phyloP scores from a whole-genome alignment of 208 protist species.

The Vickermania ingenoplastis region DNA sequence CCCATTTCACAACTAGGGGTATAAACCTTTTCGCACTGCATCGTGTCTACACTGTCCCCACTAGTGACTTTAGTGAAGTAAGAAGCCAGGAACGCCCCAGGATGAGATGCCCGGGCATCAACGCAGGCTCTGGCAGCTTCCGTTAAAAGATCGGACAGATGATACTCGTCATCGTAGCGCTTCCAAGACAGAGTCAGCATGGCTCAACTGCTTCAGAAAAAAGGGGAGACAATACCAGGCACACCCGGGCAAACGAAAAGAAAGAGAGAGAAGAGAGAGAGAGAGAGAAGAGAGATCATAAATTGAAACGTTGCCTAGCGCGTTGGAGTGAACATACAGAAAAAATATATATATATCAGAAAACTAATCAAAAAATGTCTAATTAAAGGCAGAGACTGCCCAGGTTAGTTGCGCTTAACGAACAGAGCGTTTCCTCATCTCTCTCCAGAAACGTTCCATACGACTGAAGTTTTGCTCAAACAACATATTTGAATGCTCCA shows the following conservation, averaged over 20 bases:
- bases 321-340: not conserved
- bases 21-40: slow-evolving; percentile 17
- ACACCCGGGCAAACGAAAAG: slow-evolving; percentile 1
- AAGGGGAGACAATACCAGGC: not conserved
- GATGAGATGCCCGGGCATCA: slow-evolving; percentile 29
- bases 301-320: not conserved
- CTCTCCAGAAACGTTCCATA: slow-evolving; percentile 26
- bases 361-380: too few species aligned
- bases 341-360: too few species aligned
- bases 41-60: slow-evolving; percentile 23
- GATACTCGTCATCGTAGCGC: slow-evolving; percentile 60
- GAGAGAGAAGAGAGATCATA: not conserved
- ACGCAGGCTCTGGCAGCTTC: slow-evolving; percentile 72
- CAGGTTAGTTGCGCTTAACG: too few species aligned
- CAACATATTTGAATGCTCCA: slow-evolving; percentile 43
- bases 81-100: slow-evolving; percentile 47
- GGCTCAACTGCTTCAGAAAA: slow-evolving; percentile 3
- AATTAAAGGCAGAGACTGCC: too few species aligned
- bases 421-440: too few species aligned
- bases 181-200: slow-evolving; percentile 51
- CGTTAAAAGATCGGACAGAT: slow-evolving; percentile 57
- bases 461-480: slow-evolving; percentile 52
- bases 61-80: slow-evolving; percentile 50
- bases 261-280: slow-evolving; percentile 6
- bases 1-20: slow-evolving; percentile 14